Percentiles rank a stretch among this genome's conserved stretches.
Conservation (phyloP, 441 rosid species). For the Hura crepitans region DNA sequence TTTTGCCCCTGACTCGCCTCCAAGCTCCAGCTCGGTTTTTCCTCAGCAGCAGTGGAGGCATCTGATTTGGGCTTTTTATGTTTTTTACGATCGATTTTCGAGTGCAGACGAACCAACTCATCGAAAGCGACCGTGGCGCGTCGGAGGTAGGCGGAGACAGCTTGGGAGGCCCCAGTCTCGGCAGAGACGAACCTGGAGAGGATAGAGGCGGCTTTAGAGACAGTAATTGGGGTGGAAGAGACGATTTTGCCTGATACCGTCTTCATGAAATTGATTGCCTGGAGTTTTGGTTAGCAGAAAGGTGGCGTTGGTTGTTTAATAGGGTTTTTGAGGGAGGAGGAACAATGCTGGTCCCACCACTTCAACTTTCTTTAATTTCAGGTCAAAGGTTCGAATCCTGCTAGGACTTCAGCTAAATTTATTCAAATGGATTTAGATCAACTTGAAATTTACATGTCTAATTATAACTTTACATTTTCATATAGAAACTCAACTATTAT, state of each 20-base stretch:
- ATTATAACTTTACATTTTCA: too few relatives aligned
- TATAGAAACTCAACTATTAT: too few relatives aligned
- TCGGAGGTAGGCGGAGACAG: constrained; percentile 51
- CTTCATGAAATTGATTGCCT: constrained; percentile 43
- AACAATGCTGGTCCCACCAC: too few relatives aligned
- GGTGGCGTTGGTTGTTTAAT: too few relatives aligned
- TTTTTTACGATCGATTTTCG: constrained; percentile 27
- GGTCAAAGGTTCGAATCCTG: too few relatives aligned
- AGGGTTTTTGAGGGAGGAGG: too few relatives aligned
- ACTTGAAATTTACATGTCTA: too few relatives aligned
- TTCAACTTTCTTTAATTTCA: too few relatives aligned
- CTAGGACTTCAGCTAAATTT: too few relatives aligned
- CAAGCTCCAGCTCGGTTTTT: too few relatives aligned
- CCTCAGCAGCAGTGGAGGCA: neutral
- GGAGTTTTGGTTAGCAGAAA: too few relatives aligned
- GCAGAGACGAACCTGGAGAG: constrained; percentile 49
- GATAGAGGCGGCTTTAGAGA: constrained; percentile 48
- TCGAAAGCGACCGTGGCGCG: constrained; percentile 47
- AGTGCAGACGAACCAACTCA: constrained; percentile 47
- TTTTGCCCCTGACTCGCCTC: constrained; percentile 4
- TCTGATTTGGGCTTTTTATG: constrained; percentile 25
- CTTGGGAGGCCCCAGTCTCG: constrained; percentile 53
- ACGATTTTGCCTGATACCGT: constrained; percentile 39
- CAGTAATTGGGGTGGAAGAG: constrained; percentile 35
- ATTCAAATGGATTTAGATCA: too few relatives aligned